Evolutionary conservation across 2,329 filamentous ascomycete species (phyloP), one percentile per base, ranked within the genome.

Genomic region (Leptographium procerum): DNA sequence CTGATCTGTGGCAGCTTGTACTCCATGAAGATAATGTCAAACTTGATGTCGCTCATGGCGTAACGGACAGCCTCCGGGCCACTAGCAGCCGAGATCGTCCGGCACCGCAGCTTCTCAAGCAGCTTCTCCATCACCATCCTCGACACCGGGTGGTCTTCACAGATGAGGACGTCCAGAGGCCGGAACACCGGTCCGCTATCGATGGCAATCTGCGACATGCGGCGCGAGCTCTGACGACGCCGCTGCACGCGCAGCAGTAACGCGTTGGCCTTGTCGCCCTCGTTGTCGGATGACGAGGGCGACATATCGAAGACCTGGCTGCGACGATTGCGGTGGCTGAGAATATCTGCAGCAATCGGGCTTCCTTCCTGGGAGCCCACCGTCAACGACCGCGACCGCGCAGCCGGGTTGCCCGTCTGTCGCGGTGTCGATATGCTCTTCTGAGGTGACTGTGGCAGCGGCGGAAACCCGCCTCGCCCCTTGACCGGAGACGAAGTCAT

Each of bases 61-160:
- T 94, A 96, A 26, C 92, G 85, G 66, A 96, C 87, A 13, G 92
- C 94, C 68, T 99, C 94, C 0, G 89, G 86, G 1, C 94, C 94
- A 65, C 91, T 96, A 3, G 86, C 81, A 5, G 94, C 92, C 3
- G 89, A 91, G 66, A 99, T 94, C 10, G 92, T 96, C 48, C 94
- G 88, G 67, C 94, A 99, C 40, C 90, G 87, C 40, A 97, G 77
- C 73, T 97, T 99, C 71, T 99, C 94, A 56, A 99, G 80, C 9
- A 99, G 76, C 66, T 95, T 94, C 69, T 99, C 94, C 92, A 99
- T 97, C n/a, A 99, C 92, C 76, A 99, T 85, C 26, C 92, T 84
- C 7, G 94, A 96, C 4, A 99, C 92, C 0, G 94, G 94, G 69
- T 99, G 94, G 67, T 99, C 94, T 73, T 99, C 94, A 69, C 94